Base-by-base conservation (phyloP, 106 monocot species). In the Phalaenopsis equestris region DNA sequence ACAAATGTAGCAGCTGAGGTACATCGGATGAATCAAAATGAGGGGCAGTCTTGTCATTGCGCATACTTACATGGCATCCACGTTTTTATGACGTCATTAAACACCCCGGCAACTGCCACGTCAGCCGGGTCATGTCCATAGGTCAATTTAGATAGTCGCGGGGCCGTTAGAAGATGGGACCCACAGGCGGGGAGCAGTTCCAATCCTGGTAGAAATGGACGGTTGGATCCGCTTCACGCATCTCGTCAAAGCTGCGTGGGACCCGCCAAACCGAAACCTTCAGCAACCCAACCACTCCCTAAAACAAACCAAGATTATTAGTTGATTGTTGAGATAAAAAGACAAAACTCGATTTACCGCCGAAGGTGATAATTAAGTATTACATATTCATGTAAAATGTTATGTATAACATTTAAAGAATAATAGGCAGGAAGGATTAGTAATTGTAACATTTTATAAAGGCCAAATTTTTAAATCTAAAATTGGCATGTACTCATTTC, bases 261-360 rank as follows among this genome's bases (percentile, higher is more conserved):
- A 7, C 74, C 74, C 74, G 45, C 41, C 42, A 43, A 36, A 74
- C 74, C 74, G 43, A 74, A 74, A 42, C 74, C 42, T 73, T 45
- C 74, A 45, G 74, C 74, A 74, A 74, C 74, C 74, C 74, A 74
- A 45, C 74, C 18, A 74, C 74, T 74, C 74, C 74, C 43, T 42
- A 74, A 42, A 74, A 42, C 41, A 18, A 74, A 42, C 41, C 17
- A 42, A 74, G 74, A 74, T 43, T 74, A 74, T 19, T 74, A 19
- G 42, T 45, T 74, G 45, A 74, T 74, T 70, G 1, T 12, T 6
- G 19, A 10, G 8, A 21, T 21, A 1, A 21, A 8, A 21, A 21
- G 52, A 12, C 52, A 52, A 21, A 61, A 61, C 19, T 9, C 21
- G n/a, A n/a, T n/a, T 10, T n/a, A 61, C 21, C 6, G 61, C 61